A percentile compares a stretch with the other conserved stretches of the same genome.
phyloP scores from a whole-genome alignment of 371 early-diverging fungal genomes.

The Mortierella sp. region DNA sequence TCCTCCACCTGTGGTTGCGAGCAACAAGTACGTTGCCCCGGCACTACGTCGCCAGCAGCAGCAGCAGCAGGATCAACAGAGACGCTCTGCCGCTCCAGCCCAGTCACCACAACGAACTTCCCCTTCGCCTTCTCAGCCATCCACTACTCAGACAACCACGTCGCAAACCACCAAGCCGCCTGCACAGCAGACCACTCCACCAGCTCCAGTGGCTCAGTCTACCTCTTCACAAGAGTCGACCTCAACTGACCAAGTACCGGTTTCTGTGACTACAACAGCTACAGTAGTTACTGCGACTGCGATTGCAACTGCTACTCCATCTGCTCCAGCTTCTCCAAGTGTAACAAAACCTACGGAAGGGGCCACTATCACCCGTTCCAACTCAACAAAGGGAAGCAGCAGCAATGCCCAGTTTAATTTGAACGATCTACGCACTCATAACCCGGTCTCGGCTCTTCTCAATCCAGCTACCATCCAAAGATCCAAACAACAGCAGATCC shows the following conservation, averaged over 20 bases:
- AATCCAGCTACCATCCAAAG: conserved; percentile 35
- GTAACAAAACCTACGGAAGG: conserved; percentile 8
- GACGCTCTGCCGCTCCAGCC: conserved; percentile 11
- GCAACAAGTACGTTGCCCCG: conserved; percentile 88
- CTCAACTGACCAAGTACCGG: not conserved
- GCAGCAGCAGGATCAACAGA: conserved; percentile 39
- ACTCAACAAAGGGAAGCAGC: conserved; percentile 15
- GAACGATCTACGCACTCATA: conserved; percentile 23
- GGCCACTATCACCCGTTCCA: conserved; percentile 11
- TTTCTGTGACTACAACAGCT: not conserved
- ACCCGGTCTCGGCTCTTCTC: conserved; percentile 36
- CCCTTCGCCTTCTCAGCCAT: conserved; percentile 6
- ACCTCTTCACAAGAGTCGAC: conserved; percentile 1
- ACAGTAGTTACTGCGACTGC: not conserved
- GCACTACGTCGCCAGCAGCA: conserved; percentile 72
- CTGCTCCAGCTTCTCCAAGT: too few relatives aligned
- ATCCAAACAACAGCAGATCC: conserved; percentile 43
- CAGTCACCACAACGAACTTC: conserved; percentile 24
- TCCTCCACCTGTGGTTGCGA: conserved; percentile 59
- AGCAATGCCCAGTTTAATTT: conserved; percentile 20
- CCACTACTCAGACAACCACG: not conserved
- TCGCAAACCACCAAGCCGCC: not conserved
- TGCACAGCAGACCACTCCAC: not conserved
- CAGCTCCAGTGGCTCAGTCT: not conserved
- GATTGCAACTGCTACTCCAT: too few relatives aligned